A percentile compares a stretch with the other conserved stretches of the same genome.
Evolutionary conservation across 1,139 yeast genomes (phyloP).

Genomic region (Kurtzmaniella quercitrusa): DNA sequence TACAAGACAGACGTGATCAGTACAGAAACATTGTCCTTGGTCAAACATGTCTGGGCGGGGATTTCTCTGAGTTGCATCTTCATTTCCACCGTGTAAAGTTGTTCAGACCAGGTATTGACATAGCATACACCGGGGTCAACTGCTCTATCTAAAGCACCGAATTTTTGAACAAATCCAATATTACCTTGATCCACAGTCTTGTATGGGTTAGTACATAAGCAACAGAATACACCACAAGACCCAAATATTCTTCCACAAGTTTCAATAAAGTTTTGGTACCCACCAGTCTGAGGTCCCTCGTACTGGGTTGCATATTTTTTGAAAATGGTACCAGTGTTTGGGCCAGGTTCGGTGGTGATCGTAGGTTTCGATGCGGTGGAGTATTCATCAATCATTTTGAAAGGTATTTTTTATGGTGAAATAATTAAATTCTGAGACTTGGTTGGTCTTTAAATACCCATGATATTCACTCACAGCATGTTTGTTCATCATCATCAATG

Average conservation of each 20-base stretch:
- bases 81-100: conserved; percentile 48
- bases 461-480: no score
- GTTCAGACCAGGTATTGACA: conserved; percentile 64
- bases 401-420: no score
- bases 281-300: conserved; percentile 31
- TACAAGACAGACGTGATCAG: conserved; percentile 63
- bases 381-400: background rate
- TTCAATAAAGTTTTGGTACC: conserved; percentile 39
- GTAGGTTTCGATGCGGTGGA: conserved; percentile 4
- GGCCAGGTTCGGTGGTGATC: conserved; percentile 16
- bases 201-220: conserved; percentile 60
- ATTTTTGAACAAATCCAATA: conserved; percentile 65
- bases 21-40: conserved; percentile 66
- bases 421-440: no score
- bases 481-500: background rate
- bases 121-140: conserved; percentile 69
- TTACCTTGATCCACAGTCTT: conserved; percentile 61
- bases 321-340: conserved; percentile 28
- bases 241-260: conserved; percentile 49
- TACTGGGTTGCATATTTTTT: conserved; percentile 34
- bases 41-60: conserved; percentile 65
- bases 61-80: conserved; percentile 61
- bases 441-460: no score
- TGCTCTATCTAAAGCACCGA: conserved; percentile 63
- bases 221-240: conserved; percentile 56